Evolutionary conservation across 108 stramenopile species (phyloP).

Genomic region (Fistulifera solaris): DNA sequence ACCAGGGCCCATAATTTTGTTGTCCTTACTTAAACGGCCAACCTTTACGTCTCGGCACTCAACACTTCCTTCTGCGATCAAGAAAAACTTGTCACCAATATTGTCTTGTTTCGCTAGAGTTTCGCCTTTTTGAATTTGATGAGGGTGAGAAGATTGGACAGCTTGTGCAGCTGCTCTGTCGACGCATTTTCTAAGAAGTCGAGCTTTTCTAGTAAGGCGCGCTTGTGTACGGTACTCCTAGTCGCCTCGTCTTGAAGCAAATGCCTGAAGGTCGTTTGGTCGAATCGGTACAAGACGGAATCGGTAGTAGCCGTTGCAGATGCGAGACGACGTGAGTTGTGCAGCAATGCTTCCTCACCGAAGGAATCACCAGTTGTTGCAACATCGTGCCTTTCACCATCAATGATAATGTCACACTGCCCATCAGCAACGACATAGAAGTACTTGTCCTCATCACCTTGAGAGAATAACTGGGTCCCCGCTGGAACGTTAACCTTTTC

Average conservation of each 20-base stretch:
- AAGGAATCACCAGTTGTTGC: slow-evolving; percentile 76
- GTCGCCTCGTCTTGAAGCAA: slow-evolving; percentile 69
- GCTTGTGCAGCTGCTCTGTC: slow-evolving; percentile 44
- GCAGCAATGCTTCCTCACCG: slow-evolving; percentile 84
- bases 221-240: slow-evolving; percentile 37
- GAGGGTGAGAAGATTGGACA: slow-evolving; percentile 61
- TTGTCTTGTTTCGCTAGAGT: slow-evolving; percentile 84
- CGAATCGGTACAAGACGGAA: slow-evolving; percentile 68
- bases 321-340: slow-evolving; percentile 83
- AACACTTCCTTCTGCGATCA: slow-evolving; percentile 71
- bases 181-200: slow-evolving; percentile 50
- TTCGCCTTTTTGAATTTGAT: slow-evolving; percentile 60
- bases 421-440: slow-evolving; percentile 75
- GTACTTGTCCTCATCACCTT: slow-evolving; percentile 72
- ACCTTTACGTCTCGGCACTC: slow-evolving; percentile 48
- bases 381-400: slow-evolving; percentile 38
- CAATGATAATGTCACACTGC: slow-evolving; percentile 23
- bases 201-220: slow-evolving; percentile 67
- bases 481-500: slow-evolving; percentile 32
- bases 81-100: slow-evolving; percentile 77
- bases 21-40: slow-evolving; percentile 28
- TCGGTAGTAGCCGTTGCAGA: slow-evolving; percentile 68
- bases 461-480: slow-evolving; percentile 49
- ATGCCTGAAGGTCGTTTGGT: slow-evolving; percentile 71
- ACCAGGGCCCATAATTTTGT: slow-evolving; percentile 56